Base-by-base conservation (phyloP, 768 basidiomycete species). In the Melanogaster broomeanus region DNA sequence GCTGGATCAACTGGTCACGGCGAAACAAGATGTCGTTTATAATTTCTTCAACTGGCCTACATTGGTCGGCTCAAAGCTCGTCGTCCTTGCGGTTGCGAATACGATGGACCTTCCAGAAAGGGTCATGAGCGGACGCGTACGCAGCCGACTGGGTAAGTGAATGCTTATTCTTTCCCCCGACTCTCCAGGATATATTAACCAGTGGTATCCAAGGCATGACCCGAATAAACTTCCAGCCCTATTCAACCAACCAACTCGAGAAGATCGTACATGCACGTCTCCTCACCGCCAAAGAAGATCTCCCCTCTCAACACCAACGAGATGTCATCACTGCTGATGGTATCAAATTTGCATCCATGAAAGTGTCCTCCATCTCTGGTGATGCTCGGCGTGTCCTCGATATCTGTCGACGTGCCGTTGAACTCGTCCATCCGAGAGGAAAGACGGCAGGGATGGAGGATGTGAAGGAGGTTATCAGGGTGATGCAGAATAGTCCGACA, bases 41-140 rank as follows among this genome's bases (percentile, higher is more conserved):
- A 98, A 98, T 64, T 98, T 99, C 72, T 98, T 98, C 79, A 98
- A 99, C 66, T 99, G 97, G 96, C 97, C 97, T 2, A 96, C 94
- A 4, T 75, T 97, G 45, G 78, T 81, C 0, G 85, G 84, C 18
- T 94, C 93, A 51, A 91, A 90, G 67, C 80, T 99, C 6, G 85
- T 98, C 45, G 97, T 99, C 2, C 82, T 99, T 45, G 96, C 97
- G 0, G 94, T 99, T 1, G 97, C 97, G 7, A 99, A 98, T 65
- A 94, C 96, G 27, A 96, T 97, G 90, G 96, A 98, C 63, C 77
- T 98, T 48, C 97, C 97, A 0, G 96, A 98, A 69, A 79, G 96
- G 40, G 90, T 89, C 11, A 88, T 99, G 84, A 87, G 80, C 3
- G 93, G 93, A 0, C 85, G 96, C 49, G 95, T 98, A 43, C 80